phyloP scores from a whole-genome alignment of 495 filamentous ascomycete species.

The Aspergillus leporis region DNA sequence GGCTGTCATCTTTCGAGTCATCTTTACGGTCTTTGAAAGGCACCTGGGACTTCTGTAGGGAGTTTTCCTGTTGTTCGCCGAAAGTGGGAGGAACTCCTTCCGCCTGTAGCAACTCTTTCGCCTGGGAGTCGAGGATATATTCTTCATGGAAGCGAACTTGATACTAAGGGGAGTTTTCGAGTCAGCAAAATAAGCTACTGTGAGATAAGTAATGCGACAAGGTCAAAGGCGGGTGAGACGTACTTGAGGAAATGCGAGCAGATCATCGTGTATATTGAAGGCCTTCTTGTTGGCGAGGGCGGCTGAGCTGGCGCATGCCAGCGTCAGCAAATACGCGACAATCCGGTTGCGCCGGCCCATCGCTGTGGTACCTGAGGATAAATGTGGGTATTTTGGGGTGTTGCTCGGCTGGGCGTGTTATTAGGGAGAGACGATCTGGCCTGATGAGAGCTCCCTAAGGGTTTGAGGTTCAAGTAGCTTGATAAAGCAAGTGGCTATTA shows the following conservation, averaged over 20 bases:
- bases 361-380: not conserved
- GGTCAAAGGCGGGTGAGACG: constrained; percentile 20
- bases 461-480: not conserved
- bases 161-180: constrained; percentile 55
- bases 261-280: constrained; percentile 86
- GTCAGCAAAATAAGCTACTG: constrained; percentile 10
- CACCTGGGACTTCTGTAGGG: constrained; percentile 28
- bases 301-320: constrained; percentile 39
- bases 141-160: constrained; percentile 77
- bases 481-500: not conserved
- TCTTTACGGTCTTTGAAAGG: constrained; percentile 21
- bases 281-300: constrained; percentile 55
- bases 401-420: not conserved
- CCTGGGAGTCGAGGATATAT: constrained; percentile 71
- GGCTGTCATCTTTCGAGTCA: constrained; percentile 9
- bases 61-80: constrained; percentile 12
- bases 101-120: constrained; percentile 57
- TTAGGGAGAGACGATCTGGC: constrained; percentile 13
- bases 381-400: not conserved
- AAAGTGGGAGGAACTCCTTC: constrained; percentile 18
- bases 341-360: constrained; percentile 33
- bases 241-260: constrained; percentile 91
- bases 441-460: not conserved
- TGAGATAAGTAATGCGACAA: constrained; percentile 3
- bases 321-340: constrained; percentile 29